Percentiles rank a stretch among this genome's conserved stretches.
phyloP scores from a whole-genome alignment of 2,329 filamentous ascomycete genomes.

The Fusarium protoensiforme region DNA sequence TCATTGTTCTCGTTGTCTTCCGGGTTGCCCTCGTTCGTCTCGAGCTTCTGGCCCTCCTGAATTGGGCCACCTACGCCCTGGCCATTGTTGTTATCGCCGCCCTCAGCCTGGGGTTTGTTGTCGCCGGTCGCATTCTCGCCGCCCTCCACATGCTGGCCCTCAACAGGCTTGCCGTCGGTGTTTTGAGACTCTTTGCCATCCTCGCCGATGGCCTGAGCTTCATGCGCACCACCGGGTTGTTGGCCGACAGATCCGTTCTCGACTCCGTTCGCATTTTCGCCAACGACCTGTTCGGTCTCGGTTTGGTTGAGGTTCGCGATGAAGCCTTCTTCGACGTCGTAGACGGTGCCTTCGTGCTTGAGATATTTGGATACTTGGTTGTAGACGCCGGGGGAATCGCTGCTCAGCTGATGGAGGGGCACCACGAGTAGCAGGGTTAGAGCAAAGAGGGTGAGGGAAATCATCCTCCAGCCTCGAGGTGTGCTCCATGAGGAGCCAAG shows the following conservation, averaged over 20 bases:
- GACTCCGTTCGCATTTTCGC: not conserved
- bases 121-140: not conserved
- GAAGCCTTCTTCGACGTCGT: slow-evolving; percentile 44
- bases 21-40: slow-evolving; percentile 3
- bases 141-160: slow-evolving; percentile 1
- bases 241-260: slow-evolving; percentile 17
- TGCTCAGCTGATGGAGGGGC: slow-evolving; percentile 46
- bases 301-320: slow-evolving; percentile 48
- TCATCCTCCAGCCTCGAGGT: slow-evolving; percentile 44
- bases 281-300: slow-evolving; percentile 30
- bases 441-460: slow-evolving; percentile 41
- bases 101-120: not conserved
- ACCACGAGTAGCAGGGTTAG: slow-evolving; percentile 44
- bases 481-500: slow-evolving; percentile 41
- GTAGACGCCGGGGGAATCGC: slow-evolving; percentile 45
- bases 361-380: slow-evolving; percentile 46
- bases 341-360: slow-evolving; percentile 46
- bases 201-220: slow-evolving; percentile 18
- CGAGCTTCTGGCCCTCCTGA: not conserved
- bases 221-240: slow-evolving; percentile 13
- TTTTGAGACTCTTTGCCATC: slow-evolving; percentile 11
- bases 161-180: not conserved
- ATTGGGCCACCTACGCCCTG: not conserved
- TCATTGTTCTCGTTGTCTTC: not conserved
- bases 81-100: slow-evolving; percentile 6